Base-by-base conservation (phyloP, 1,284 basidiomycete species). In the Microbotryum intermedium region DNA sequence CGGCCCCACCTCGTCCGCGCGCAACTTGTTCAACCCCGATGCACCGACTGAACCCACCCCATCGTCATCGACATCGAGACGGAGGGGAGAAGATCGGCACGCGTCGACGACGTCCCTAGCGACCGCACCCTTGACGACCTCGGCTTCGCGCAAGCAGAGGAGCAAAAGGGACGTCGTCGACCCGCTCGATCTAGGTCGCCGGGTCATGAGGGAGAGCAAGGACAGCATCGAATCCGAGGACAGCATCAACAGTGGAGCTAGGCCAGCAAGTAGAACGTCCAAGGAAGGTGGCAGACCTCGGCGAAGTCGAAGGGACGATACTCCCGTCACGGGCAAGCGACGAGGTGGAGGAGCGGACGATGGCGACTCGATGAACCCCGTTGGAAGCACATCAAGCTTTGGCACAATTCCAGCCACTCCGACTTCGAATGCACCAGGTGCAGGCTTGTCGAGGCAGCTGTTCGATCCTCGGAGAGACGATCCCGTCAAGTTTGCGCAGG, bases 381-480 rank as follows among this genome's bases (percentile, higher is more conserved):
- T 16, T 30, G 43, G 25, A 28, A 10, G 16, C 13, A 25, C 44
- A 48, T 18, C 9, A 11, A 49, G 20, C 44, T 30, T 43, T 39
- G 20, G 5, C 28, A 25, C 3, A 28, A 34, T 11, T 29, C 25
- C 6, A 53, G 55, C 44, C 11, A 18, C 30, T 11, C n/a, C 30
- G 20, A 8, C 34, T n/a, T 34, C 23, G 21, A n/a, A 21, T 53
- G 42, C 52, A 30, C 18, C 52, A 20, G 42, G 43, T 47, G 39
- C 55, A 39, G 20, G 45, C 46, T 18, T 29, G 75, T 46, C 75
- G 29, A 80, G 83, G 6, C 85, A 86, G 66, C 80, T 93, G 0
- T 92, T 90, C 61, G 88, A 92, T 72, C 86, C 85, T 61, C 79
- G 86, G 51, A 86, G 86, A 72, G 86, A 93, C 72, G 87, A 93